Evolutionary conservation across 352 stramenopile genomes (phyloP).

Genomic region (Pythium dissotocum): DNA sequence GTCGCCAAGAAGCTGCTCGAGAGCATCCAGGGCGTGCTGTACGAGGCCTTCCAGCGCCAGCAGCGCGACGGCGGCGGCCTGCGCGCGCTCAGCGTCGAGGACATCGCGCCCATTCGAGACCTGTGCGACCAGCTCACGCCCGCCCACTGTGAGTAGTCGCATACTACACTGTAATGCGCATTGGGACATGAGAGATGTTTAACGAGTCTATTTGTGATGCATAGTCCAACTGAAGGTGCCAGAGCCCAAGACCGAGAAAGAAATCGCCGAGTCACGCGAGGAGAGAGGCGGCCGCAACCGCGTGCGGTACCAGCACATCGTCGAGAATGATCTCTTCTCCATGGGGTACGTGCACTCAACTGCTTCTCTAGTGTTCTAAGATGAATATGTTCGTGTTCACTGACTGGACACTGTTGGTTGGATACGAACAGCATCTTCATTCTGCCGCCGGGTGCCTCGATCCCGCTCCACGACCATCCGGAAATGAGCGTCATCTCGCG

Average conservation of each 20-base stretch:
- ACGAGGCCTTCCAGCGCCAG: slow-evolving; percentile 38
- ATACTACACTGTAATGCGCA: too few species aligned
- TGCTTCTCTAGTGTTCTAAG: neutral
- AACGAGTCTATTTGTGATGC: neutral
- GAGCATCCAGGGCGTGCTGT: slow-evolving; percentile 49
- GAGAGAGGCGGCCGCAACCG: slow-evolving; percentile 24
- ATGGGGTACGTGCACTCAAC: slow-evolving; percentile 54
- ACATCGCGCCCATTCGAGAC: slow-evolving; percentile 64
- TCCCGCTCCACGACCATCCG: slow-evolving; percentile 83
- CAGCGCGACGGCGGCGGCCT: slow-evolving; percentile 27
- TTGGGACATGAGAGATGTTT: neutral
- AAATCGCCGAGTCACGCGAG: slow-evolving; percentile 4
- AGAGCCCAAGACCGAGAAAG: slow-evolving; percentile 7
- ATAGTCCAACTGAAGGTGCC: slow-evolving; percentile 64
- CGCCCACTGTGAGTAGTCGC: slow-evolving; percentile 51
- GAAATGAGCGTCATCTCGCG: slow-evolving; percentile 85
- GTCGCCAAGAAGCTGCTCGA: slow-evolving; percentile 44
- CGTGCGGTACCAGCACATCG: slow-evolving; percentile 82
- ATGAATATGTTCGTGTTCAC: neutral
- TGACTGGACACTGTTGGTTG: neutral
- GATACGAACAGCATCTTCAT: slow-evolving; percentile 76
- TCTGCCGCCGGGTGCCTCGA: slow-evolving; percentile 62
- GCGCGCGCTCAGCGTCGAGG: slow-evolving; percentile 47
- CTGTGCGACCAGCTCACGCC: slow-evolving; percentile 72
- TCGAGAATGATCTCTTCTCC: slow-evolving; percentile 75